Conservation (phyloP, 768 basidiomycete genomes). For the Royoungia palumana region DNA sequence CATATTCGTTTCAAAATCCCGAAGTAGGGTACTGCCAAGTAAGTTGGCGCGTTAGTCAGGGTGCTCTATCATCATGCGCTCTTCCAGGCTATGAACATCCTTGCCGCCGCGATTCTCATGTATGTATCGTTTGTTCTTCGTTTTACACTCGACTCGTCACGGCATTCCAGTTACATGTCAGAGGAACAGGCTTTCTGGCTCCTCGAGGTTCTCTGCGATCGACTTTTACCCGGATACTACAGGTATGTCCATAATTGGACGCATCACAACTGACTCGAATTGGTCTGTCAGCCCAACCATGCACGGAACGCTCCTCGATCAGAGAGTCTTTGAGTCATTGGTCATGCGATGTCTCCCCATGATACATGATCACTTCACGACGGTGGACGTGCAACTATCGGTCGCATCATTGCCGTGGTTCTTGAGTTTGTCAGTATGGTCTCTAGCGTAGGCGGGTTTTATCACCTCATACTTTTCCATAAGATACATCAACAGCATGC, state of each 20-base stretch:
- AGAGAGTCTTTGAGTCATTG: constrained; percentile 94
- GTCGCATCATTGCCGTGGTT: constrained; percentile 99
- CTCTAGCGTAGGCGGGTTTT: constrained; percentile 7
- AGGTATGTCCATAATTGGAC: constrained; percentile 48
- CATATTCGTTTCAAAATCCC: constrained; percentile 94
- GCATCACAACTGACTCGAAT: constrained; percentile 3
- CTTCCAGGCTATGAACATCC: constrained; percentile 90
- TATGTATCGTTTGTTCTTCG: constrained; percentile 34
- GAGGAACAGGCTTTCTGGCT: constrained; percentile 99
- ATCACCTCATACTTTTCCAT: constrained; percentile 23
- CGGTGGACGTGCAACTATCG: constrained; percentile 92
- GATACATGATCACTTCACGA: constrained; percentile 88
- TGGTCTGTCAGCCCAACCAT: constrained; percentile 75
- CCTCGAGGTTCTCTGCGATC: constrained; percentile 89
- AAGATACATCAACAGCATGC: constrained; percentile 89
- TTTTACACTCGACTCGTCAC: constrained; percentile 7
- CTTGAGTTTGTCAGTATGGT: constrained; percentile 77
- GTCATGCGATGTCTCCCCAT: constrained; percentile 87
- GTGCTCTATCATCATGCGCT: neutral
- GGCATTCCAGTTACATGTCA: constrained; percentile 80
- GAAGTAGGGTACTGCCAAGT: constrained; percentile 95
- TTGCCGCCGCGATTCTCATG: constrained; percentile 94
- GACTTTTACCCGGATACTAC: constrained; percentile 96
- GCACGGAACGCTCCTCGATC: constrained; percentile 98
- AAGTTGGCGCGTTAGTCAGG: constrained; percentile 11